Evolutionary conservation across 2,329 filamentous ascomycete species (phyloP), one percentile per base, ranked within the genome.

Genomic region (Macroventuria anomochaeta): DNA sequence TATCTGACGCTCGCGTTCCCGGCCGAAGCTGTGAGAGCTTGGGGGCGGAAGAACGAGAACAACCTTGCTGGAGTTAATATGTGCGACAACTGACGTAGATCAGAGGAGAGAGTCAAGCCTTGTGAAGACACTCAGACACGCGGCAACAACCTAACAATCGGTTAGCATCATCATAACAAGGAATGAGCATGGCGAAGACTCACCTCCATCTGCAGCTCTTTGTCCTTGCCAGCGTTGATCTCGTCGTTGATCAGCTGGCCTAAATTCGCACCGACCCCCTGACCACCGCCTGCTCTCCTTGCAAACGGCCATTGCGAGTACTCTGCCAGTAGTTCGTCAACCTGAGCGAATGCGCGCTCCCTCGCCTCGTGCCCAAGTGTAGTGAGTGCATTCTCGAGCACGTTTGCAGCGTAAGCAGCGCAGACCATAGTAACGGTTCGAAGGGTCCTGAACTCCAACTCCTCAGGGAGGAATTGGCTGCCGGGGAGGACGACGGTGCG

Each of bases 241-340:
- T 99, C 95, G 77, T 97, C 93, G 55, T 84, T 81, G 67, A 97
- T 88, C 25, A 92, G 86, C 75, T 95, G 89, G 39, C 91, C 90
- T 71, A 99, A 77, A 73, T 99, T 99, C 62, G 93, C 92, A 40
- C 92, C 95, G 49, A 97, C 92, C 26, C 92, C 92, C 61, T 91
- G 86, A 28, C 86, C 86, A 23, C 91, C 89, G 34, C 85, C 85
- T 4, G 84, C 71, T 77, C 93, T 89, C 78, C 88, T 89, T 46
- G 88, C 92, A 79, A 99, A 99, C 0, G 95, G 95, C 88, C 89
- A 99, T 79, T 97, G 95, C 69, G 91, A 96, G 77, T 97, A 99
- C 74, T 97, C 93, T 34, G 91, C 91, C 53, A 99, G 81, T 61
- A 99, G 79, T 78, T 97, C 95, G 75, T 99, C 95, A 15, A 96